These are phyloP conservation scores for Ambrosiella cleistominuta DNA, from an alignment of 2,329 filamentous ascomycete species.

Conservation along the genomic window DNA sequence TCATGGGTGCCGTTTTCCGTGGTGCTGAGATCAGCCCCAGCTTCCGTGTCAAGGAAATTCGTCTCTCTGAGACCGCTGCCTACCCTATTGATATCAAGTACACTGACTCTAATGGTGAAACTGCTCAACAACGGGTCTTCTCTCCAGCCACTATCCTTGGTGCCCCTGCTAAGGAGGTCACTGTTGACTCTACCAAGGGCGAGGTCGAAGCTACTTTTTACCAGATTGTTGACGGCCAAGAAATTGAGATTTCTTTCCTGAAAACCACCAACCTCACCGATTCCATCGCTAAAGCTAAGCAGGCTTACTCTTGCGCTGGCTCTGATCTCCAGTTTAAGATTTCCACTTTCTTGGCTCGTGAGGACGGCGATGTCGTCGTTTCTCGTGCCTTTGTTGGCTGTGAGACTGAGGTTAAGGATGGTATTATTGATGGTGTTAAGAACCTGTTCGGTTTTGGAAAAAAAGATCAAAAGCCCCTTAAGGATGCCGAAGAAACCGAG, in stretches of 20 bases:
- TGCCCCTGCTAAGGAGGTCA: conserved; percentile 61
- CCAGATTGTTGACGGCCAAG: conserved; percentile 45
- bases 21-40: conserved; percentile 81
- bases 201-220: conserved; percentile 70
- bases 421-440: conserved; percentile 85
- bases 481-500: conserved; percentile 35
- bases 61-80: conserved; percentile 55
- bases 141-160: conserved; percentile 59
- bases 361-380: conserved; percentile 68
- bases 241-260: conserved; percentile 47
- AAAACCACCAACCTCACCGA: conserved; percentile 73
- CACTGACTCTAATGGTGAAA: conserved; percentile 48
- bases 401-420: conserved; percentile 57
- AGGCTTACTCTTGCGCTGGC: conserved; percentile 59
- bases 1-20: conserved; percentile 89
- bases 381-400: conserved; percentile 65
- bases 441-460: conserved; percentile 88
- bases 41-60: conserved; percentile 96
- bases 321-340: conserved; percentile 68
- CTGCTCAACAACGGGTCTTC: conserved; percentile 68
- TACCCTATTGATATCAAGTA: conserved; percentile 66
- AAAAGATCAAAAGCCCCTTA: conserved; percentile 64
- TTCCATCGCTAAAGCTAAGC: conserved; percentile 60
- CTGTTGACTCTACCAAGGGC: conserved; percentile 56
- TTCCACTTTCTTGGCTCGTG: conserved; percentile 49